Base-by-base conservation (phyloP, 1,284 basidiomycete species). In the Sanguinoderma infundibulare region DNA sequence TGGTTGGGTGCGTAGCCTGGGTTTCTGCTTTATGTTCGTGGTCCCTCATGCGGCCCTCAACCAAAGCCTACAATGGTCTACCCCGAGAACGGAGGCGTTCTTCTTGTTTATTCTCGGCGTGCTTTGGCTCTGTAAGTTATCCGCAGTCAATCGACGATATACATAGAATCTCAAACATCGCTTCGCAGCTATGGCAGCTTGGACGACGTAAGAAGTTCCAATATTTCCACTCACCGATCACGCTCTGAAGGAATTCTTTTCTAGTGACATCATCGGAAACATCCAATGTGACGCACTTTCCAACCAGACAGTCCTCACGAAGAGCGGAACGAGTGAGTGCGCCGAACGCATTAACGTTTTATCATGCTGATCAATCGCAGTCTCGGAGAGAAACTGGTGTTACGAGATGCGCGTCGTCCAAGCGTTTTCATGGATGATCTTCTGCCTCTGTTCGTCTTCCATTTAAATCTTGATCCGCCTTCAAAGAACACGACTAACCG, bases 341-440 rank as follows among this genome's bases (percentile, higher is more conserved):
- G 7, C 8, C 34, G 1, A 12, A 20, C 10, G 12, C 17, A 8
- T n/a, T 22, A 14, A 44, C 30, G 4, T 8, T n/a, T 9, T 34
- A 10, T 15, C 5, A 8, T 40, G 51, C 47, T 69, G 38, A 46
- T 17, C 5, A 7, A 54, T 54, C 53, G n/a, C 57, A 93, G 91
- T 86, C 62, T 82, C 82, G 53, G 75, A 75, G 2, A 77, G 78
- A 66, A 72, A 76, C 24, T 91, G 83, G 65, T 93, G 91, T 72
- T 89, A 90, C 72, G 83, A 91, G 70, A 90, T 91, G 86, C 91
- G 89, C 73, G 85, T 87, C 57, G 81, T 91, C 39, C 83, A 91
- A 67, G 90, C 88, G 1, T 86, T 92, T 72, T 92, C 91, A 0
- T 93, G 91, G 91, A 79, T 84, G 70, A 77, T 84, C 57, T 92